Conservation (phyloP, 176 grass and related monocot genomes). For the Oryza meyeriana region DNA sequence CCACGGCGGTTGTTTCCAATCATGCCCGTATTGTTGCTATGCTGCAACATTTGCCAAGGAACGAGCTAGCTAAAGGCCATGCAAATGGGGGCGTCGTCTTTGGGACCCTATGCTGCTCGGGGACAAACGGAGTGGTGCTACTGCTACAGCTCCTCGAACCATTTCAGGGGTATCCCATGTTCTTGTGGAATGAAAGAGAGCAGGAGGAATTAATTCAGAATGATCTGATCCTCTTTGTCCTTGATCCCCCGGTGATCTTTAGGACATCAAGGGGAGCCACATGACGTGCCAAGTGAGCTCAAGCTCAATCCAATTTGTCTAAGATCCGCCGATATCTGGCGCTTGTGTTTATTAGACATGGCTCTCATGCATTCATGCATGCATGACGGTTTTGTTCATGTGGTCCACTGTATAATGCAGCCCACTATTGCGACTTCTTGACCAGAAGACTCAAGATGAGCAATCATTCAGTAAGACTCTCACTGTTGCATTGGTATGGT, state of each 20-base stretch:
- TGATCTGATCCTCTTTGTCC: not conserved
- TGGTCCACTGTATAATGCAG: slow-evolving; percentile 1
- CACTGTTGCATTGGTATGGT: not conserved
- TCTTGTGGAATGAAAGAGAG: not conserved
- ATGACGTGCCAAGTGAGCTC: slow-evolving; percentile 8
- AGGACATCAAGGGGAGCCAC: not conserved
- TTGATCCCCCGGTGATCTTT: not conserved
- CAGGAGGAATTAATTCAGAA: not conserved
- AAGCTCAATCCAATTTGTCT: not conserved
- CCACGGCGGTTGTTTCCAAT: slow-evolving; percentile 44
- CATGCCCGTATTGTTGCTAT: slow-evolving; percentile 36
- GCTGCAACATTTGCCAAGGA: not conserved
- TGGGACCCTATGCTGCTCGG: not conserved
- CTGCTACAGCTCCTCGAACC: not conserved
- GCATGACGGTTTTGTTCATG: not conserved
- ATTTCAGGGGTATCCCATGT: slow-evolving; percentile 46
- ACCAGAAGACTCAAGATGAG: not conserved
- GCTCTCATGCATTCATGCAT: not conserved
- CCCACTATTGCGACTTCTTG: not conserved
- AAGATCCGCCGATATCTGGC: not conserved
- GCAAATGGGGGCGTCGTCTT: slow-evolving; percentile 1
- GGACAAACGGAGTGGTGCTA: slow-evolving; percentile 13
- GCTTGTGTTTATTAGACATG: not conserved
- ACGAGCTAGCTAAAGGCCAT: not conserved
- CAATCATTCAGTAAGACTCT: not conserved